phyloP scores from a whole-genome alignment of 2,329 filamentous ascomycete genomes.

The Scedosporium minutisporum region DNA sequence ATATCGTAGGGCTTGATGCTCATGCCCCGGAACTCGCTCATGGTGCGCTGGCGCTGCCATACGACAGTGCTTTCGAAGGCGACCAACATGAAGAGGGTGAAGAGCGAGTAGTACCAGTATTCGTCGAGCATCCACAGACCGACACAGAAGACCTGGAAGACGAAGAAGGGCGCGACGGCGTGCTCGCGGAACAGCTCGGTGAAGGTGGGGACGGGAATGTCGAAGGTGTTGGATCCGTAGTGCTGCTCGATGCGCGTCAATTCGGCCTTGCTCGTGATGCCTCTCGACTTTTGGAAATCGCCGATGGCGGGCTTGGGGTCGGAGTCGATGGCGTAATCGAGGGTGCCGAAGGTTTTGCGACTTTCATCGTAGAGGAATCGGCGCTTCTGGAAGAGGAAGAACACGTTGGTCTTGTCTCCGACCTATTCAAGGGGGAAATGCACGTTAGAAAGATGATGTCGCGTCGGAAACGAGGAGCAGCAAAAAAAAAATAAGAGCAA shows the following conservation, averaged over 20 bases:
- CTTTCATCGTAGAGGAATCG: slow-evolving; percentile 77
- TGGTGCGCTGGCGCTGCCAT: slow-evolving; percentile 93
- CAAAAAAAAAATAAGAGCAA: not conserved
- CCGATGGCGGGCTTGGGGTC: slow-evolving; percentile 74
- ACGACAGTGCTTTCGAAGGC: slow-evolving; percentile 97
- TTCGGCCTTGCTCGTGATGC: slow-evolving; percentile 65
- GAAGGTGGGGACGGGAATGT: slow-evolving; percentile 94
- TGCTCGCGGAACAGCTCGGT: slow-evolving; percentile 96
- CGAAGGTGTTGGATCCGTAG: slow-evolving; percentile 93
- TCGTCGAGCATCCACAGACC: slow-evolving; percentile 98
- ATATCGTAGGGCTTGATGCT: slow-evolving; percentile 98
- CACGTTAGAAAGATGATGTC: not conserved
- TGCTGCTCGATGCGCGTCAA: slow-evolving; percentile 75
- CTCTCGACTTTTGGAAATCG: slow-evolving; percentile 70
- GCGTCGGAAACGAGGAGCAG: not conserved
- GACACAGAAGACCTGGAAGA: slow-evolving; percentile 98
- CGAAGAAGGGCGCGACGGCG: slow-evolving; percentile 96
- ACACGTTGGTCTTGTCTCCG: slow-evolving; percentile 65
- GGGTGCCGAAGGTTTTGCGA: slow-evolving; percentile 66
- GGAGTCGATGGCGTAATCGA: slow-evolving; percentile 73
- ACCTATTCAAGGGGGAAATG: slow-evolving; percentile 29
- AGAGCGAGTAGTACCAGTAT: slow-evolving; percentile 99
- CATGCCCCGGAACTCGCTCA: slow-evolving; percentile 97
- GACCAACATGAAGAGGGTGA: slow-evolving; percentile 97
- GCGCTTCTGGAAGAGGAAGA: slow-evolving; percentile 96